Base-by-base conservation (phyloP, 768 basidiomycete genomes). In the Multifurca ochricompacta region DNA sequence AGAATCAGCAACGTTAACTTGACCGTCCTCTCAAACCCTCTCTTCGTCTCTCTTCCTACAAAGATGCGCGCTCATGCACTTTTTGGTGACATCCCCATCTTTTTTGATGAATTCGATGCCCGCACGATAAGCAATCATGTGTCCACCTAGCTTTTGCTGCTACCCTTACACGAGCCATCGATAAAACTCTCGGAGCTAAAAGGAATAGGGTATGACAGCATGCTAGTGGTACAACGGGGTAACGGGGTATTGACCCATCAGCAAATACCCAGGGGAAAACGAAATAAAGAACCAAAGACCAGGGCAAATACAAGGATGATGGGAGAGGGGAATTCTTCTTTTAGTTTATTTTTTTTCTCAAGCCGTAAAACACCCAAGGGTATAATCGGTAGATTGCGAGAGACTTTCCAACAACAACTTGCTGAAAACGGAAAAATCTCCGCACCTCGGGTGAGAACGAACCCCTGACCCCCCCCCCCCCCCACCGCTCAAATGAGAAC, bases 1-100 rank as follows among this genome's bases (percentile, higher is more conserved):
- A 50, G 54, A 44, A 39, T 18, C 36, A 45, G n/a, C 37, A 37
- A 50, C 48, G 35, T 37, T 55, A 50, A 19, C 42, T 21, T 50
- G 48, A 50, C 43, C 2, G n/a, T 19, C 35, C 36, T 28, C 48
- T 6, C 36, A 19, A n/a, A 2, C 14, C 23, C 48, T 59, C n/a
- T 59, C 28, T 16, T 39, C 9, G 30, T 28, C 13, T 1, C 34
- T 27, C 14, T 37, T 18, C 28, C 44, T 41, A 31, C 40, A 43
- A 18, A n/a, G n/a, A n/a, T n/a, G n/a, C n/a, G n/a, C n/a, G n/a
- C n/a, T n/a, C n/a, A n/a, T n/a, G n/a, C n/a, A n/a, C n/a, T n/a
- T n/a, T n/a, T n/a, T n/a, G 13, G 19, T 37, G 35, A 18, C 31
- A 46, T 28, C 30, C 3, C 27, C 30, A 43, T 32, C 2, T 14